Conservation (phyloP, 768 basidiomycete genomes). For the Pholiota molesta region DNA sequence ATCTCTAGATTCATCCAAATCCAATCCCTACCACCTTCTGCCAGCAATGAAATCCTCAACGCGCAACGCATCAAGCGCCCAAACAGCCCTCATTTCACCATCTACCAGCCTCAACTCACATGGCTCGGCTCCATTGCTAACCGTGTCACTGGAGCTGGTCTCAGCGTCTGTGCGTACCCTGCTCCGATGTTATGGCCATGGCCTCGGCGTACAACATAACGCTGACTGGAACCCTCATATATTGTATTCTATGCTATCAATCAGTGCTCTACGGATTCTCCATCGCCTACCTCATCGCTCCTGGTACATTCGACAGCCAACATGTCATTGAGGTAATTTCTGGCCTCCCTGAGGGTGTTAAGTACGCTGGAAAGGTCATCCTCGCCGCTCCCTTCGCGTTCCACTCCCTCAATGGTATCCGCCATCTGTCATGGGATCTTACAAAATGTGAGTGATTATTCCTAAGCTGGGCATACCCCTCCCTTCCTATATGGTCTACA, state of each 20-base stretch:
- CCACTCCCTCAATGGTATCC: conserved; percentile 88
- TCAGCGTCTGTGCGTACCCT: conserved; percentile 69
- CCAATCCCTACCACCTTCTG: conserved; percentile 63
- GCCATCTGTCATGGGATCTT: conserved; percentile 90
- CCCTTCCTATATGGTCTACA: conserved; percentile 4
- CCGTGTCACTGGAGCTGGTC: conserved; percentile 80
- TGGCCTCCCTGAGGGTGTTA: conserved; percentile 74
- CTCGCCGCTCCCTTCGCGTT: conserved; percentile 89
- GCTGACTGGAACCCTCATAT: neutral
- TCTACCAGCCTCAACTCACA: conserved; percentile 95
- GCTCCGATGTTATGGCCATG: neutral
- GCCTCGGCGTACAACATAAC: neutral
- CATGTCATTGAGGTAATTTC: conserved; percentile 75
- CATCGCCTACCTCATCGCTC: conserved; percentile 83
- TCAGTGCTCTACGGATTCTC: conserved; percentile 90
- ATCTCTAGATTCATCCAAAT: conserved; percentile 58
- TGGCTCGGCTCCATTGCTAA: conserved; percentile 88
- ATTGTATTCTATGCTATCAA: neutral
- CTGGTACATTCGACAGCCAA: conserved; percentile 77
- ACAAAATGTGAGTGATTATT: conserved; percentile 73
- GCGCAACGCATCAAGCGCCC: conserved; percentile 88
- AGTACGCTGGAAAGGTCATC: conserved; percentile 74
- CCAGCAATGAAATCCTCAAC: conserved; percentile 72
- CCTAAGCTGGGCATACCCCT: neutral
- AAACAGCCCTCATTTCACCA: conserved; percentile 92